Evolutionary conservation across 1,284 basidiomycete genomes (phyloP).

Genomic region (Sanghuangporus baumii): DNA sequence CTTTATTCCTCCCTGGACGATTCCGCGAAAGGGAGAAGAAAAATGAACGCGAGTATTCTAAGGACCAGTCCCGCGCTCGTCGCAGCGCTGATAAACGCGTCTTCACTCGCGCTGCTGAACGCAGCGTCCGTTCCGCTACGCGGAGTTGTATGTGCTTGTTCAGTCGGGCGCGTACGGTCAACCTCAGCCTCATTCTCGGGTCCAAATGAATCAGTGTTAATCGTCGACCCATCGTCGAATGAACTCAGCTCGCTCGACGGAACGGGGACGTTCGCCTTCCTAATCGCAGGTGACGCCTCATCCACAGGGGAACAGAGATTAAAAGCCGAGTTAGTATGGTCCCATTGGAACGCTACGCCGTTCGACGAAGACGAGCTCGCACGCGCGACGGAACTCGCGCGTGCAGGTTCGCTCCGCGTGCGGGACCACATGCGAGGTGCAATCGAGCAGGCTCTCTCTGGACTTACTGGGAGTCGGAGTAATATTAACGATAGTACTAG

Average conservation of each 20-base stretch:
- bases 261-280: constrained; percentile 61
- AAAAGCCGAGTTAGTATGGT: constrained; percentile 41
- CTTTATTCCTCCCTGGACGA: not conserved
- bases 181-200: not conserved
- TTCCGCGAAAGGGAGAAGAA: not conserved
- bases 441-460: not conserved
- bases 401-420: constrained; percentile 37
- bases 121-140: constrained; percentile 64
- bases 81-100: constrained; percentile 64
- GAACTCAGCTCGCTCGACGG: constrained; percentile 36
- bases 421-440: constrained; percentile 41
- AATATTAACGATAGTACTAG: too few species aligned
- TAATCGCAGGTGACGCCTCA: constrained; percentile 39
- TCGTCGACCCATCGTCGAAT: constrained; percentile 50
- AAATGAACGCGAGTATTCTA: constrained; percentile 15
- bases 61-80: constrained; percentile 27
- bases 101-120: constrained; percentile 58
- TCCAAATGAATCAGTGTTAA: constrained; percentile 23
- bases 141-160: constrained; percentile 61
- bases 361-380: constrained; percentile 40
- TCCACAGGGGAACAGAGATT: constrained; percentile 17
- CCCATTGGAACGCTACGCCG: constrained; percentile 39
- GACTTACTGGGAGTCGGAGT: not conserved
- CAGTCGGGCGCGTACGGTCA: constrained; percentile 39
- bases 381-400: constrained; percentile 41